Evolutionary conservation across 225 moss, liverwort and hornwort genomes (phyloP).

Genomic region (Marchantia paleacea): DNA sequence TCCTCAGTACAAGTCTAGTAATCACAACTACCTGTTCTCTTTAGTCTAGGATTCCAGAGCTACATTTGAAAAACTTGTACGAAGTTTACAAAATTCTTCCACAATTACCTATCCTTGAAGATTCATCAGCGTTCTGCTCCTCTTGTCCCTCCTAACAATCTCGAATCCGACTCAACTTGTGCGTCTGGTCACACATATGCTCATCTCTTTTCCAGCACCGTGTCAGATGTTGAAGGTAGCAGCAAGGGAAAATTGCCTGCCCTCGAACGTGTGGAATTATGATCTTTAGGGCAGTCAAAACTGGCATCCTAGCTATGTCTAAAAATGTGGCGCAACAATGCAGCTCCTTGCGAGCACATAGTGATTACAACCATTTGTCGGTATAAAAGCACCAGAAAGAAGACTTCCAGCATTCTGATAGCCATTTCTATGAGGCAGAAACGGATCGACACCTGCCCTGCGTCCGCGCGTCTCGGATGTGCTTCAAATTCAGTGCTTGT

Average conservation of each 20-base stretch:
- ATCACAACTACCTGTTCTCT: not conserved
- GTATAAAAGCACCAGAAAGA: not conserved
- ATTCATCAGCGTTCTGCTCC: not conserved
- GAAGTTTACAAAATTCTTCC: not conserved
- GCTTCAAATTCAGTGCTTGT: too few relatives aligned
- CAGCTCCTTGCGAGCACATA: constrained; percentile 3
- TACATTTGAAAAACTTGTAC: not conserved
- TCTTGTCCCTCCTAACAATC: not conserved
- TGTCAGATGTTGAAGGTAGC: not conserved
- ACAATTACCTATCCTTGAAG: not conserved
- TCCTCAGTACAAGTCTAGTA: not conserved
- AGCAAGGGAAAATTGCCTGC: not conserved
- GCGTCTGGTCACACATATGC: not conserved
- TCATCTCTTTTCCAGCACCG: not conserved
- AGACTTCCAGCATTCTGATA: not conserved
- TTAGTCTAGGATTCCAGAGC: too few relatives aligned
- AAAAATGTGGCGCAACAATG: not conserved
- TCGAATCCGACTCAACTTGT: not conserved
- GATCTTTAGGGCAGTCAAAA: not conserved
- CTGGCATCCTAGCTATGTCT: not conserved
- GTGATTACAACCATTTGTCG: constrained; percentile 5
- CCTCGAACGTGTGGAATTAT: not conserved
- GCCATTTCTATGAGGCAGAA: not conserved
- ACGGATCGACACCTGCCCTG: not conserved
- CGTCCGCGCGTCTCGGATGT: too few relatives aligned